Base-by-base conservation (phyloP, 495 filamentous ascomycete genomes). In the Annulohypoxylon stygium region DNA sequence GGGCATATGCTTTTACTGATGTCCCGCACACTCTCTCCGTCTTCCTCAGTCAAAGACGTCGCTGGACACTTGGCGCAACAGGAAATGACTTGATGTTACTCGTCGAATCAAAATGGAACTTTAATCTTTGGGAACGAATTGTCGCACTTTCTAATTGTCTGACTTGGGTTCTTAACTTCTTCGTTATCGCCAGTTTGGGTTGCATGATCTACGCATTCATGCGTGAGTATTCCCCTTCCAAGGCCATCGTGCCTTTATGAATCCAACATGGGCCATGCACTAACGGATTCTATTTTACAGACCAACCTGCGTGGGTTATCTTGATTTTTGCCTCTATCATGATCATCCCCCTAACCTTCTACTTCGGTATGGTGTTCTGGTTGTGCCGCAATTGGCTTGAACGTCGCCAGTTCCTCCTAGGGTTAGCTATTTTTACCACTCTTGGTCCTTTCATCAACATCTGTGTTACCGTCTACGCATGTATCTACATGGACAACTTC, bases 21-120 rank as follows among this genome's bases (percentile, higher is more conserved):
- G 78, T 80, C 39, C 78, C 78, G 0, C 69, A 73, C 20, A 65
- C 62, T 11, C 67, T 76, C 48, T 75, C 70, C 4, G 78, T 80
- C 7, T 80, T 80, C 66, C 74, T 80, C 16, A 77, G 76, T 16
- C 78, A 80, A 48, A 71, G 78, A 33, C 71, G 72, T 20, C 78
- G 78, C 48, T 80, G 78, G 78, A 71, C 78, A 8, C 73, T 80
- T 6, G 78, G 78, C 18, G 71, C 76, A 10, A 80, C 72, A 25
- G 61, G 69, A 2, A 80, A 80, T 47, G 78, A 79, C 54, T 67
- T 79, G 4, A 71, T 79, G 64, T 48, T 79, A 41, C 5, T 79
- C 0, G 34, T 75, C 64, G 55, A 70, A 48, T 70, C 78, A 0
- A 25, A 16, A 33, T 54, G 16, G 18, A 45, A 55, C 7, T 75